Evolutionary conservation across 164 flowering plant species (phyloP), one percentile per base, ranked within the genome.

Genomic region (Taxillus chinensis): DNA sequence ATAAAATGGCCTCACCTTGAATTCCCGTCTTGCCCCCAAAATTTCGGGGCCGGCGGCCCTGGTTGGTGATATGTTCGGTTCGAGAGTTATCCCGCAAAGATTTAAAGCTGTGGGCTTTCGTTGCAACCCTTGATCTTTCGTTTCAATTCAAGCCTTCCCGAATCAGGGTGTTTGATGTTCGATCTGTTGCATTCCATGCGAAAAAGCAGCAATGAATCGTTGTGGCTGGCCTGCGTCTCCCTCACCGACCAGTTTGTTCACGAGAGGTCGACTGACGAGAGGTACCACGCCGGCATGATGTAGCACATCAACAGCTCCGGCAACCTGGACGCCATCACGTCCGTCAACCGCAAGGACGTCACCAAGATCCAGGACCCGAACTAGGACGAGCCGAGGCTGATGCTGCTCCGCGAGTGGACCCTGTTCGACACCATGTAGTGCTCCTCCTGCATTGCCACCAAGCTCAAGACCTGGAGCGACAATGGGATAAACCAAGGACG

Each of bases 201-300:
- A 71, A 92, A 85, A 75, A 92, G 86, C 80, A 86, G 85, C 2
- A 92, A 90, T 74, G 97, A 88, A 67, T 68, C 83, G 77, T 85
- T 92, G 14, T 92, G 98, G 98, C 69, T 92, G 68, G 92, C 96
- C 74, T 92, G 98, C 75, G 90, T 92, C 39, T 86, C 98, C 13
- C 73, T 92, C 17, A 90, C 98, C 6, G 98, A 90, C 73, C 98
- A 92, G 77, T 90, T 88, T 73, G 85, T 88, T n/a, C 98, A 92
- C 41, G 95, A 85, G 82, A 81, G 98, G 71, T 92, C 88, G 60
- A 92, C 97, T 2, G 82, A 92, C 41, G 95, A 85, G 82, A 81
- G 98, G 71, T 92, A 90, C 74, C 83, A 78, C 59, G 87, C 87
- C 45, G 96, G 92, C 59, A 95, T 88, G 0, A 86, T 85, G 91